These are phyloP conservation scores for Beauveria varroae DNA, from an alignment of 2,329 filamentous ascomycete genomes.

Conservation along the genomic window DNA sequence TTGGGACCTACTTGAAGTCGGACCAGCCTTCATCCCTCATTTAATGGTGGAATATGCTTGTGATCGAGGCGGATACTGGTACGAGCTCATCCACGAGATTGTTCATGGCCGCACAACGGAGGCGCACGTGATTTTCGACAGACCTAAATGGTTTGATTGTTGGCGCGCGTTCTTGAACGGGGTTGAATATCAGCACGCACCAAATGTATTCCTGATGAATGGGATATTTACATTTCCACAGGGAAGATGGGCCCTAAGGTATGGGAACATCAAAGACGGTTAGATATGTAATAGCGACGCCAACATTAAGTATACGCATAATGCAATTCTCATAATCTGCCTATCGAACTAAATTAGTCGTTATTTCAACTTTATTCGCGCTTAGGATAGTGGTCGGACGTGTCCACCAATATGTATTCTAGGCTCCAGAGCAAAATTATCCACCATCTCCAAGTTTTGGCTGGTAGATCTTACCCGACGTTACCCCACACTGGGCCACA, in stretches of 20 bases:
- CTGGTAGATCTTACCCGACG: no score
- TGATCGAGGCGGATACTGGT: slow-evolving; percentile 10
- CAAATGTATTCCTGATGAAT: slow-evolving; percentile 9
- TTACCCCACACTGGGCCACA: no score
- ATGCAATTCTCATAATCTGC: background rate
- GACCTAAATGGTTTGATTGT: background rate
- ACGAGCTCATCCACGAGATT: slow-evolving; percentile 12
- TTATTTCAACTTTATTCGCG: no score
- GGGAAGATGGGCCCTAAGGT: background rate
- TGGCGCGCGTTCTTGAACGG: slow-evolving; percentile 6
- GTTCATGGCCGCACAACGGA: slow-evolving; percentile 9
- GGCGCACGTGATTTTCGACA: background rate
- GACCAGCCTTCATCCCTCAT: slow-evolving; percentile 6
- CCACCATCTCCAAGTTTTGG: no score
- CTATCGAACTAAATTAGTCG: no score
- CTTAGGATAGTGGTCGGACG: no score
- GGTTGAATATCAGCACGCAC: slow-evolving; percentile 3
- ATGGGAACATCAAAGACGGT: background rate
- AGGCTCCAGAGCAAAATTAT: no score
- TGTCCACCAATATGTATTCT: no score
- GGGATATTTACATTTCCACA: slow-evolving; percentile 4
- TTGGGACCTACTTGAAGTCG: slow-evolving; percentile 8
- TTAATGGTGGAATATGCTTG: slow-evolving; percentile 10
- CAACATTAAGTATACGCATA: background rate
- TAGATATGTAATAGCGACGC: background rate